Conservation (phyloP, 441 rosid species). For the Mallotus repandus region DNA sequence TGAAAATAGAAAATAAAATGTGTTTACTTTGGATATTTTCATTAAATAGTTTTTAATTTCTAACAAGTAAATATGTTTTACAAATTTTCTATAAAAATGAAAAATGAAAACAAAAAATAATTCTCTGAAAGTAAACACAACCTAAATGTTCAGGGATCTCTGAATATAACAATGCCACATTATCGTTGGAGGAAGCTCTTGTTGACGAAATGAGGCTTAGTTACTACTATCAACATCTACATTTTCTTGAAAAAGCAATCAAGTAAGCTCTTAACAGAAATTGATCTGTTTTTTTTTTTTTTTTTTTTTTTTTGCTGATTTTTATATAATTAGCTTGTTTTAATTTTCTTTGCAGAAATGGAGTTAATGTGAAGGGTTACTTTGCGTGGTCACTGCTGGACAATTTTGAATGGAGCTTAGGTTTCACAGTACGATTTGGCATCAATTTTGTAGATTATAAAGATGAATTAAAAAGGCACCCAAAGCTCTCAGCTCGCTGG, state of each 20-base stretch:
- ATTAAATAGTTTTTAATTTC: no score
- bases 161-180: slow-evolving; percentile 27
- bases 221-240: slow-evolving; percentile 31
- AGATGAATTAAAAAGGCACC: slow-evolving; percentile 44
- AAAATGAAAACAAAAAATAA: no score
- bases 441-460: slow-evolving; percentile 49
- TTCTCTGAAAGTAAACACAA: no score
- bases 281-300: no score
- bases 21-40: no score
- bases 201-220: slow-evolving; percentile 28
- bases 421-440: slow-evolving; percentile 55
- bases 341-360: slow-evolving; percentile 24
- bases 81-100: no score
- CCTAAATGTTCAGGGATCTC: slow-evolving; percentile 26
- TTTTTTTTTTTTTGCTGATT: neutral
- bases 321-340: neutral
- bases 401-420: slow-evolving; percentile 49
- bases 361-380: slow-evolving; percentile 53
- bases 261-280: slow-evolving; percentile 18
- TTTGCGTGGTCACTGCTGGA: slow-evolving; percentile 57
- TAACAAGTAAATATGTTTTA: no score
- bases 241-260: slow-evolving; percentile 31
- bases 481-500: slow-evolving; percentile 49
- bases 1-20: no score
- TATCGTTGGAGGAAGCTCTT: slow-evolving; percentile 27